Evolutionary conservation across 78 protist species (phyloP).

Genomic region (Emiliania huxleyi): DNA sequence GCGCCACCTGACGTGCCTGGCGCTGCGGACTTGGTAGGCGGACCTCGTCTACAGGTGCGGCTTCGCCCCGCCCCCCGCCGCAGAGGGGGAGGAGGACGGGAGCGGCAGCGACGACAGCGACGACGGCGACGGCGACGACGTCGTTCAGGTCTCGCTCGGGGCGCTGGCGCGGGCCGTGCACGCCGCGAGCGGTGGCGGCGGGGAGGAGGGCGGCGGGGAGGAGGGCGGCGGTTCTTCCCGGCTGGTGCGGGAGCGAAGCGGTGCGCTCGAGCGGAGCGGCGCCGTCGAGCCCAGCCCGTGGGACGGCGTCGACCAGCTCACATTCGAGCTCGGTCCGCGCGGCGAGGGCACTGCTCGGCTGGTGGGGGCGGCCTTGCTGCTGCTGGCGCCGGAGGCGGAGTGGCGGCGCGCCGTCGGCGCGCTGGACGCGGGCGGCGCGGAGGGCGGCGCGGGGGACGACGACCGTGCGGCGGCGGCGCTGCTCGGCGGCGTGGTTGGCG

Average conservation of each 20-base stretch:
- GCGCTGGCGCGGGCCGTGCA: not conserved
- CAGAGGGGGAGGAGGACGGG: no score
- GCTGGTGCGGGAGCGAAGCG: not conserved
- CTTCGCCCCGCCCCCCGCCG: not conserved
- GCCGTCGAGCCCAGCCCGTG: not conserved
- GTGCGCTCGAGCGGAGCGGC: not conserved
- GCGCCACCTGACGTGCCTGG: no score
- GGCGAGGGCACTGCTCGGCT: not conserved
- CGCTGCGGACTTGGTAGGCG: no score
- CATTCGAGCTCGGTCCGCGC: not conserved
- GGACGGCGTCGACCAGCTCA: not conserved
- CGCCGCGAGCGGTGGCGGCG: not conserved
- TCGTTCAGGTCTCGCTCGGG: not conserved
- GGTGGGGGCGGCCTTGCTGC: not conserved
- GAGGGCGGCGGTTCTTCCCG: not conserved
- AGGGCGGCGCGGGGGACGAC: not conserved
- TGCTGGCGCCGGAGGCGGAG: not conserved
- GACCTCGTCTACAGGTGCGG: not conserved
- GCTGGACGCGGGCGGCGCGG: not conserved
- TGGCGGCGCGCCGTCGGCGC: not conserved
- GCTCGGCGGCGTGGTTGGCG: not conserved
- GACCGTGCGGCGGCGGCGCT: not conserved
- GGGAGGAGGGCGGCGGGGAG: not conserved
- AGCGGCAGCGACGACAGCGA: no score
- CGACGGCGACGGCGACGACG: not conserved